Conservation (phyloP, 1,139 yeast species). For the Geotrichum armillariae region DNA sequence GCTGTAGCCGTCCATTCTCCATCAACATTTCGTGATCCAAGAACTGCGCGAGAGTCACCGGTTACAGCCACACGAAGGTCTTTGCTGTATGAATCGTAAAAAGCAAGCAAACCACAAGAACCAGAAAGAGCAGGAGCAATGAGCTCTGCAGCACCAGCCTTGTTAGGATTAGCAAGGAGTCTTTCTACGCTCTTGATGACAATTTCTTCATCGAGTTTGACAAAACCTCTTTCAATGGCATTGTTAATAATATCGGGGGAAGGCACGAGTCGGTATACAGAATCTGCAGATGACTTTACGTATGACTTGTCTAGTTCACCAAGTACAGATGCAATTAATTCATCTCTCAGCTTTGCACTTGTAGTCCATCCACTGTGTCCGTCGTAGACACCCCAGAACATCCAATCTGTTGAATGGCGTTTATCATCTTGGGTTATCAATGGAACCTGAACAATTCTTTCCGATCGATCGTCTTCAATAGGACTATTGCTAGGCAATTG, state of each 20-base stretch:
- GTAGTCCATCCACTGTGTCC: constrained; percentile 99
- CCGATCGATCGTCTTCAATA: constrained; percentile 91
- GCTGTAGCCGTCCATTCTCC: constrained; percentile 88
- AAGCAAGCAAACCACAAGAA: constrained; percentile 85
- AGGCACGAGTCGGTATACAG: constrained; percentile 52
- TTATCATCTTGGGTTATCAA: constrained; percentile 35
- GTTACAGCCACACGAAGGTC: constrained; percentile 87
- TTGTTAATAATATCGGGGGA: constrained; percentile 68
- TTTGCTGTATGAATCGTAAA: constrained; percentile 75
- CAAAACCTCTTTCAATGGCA: constrained; percentile 80
- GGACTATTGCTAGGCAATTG: constrained; percentile 93
- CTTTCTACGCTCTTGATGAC: constrained; percentile 73
- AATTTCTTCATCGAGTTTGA: constrained; percentile 81
- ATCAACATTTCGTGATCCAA: constrained; percentile 62
- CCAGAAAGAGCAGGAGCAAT: constrained; percentile 95
- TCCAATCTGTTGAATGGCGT: constrained; percentile 67
- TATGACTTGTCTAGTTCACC: constrained; percentile 71
- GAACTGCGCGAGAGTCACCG: constrained; percentile 92
- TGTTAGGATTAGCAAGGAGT: constrained; percentile 59
- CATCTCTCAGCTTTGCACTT: constrained; percentile 76
- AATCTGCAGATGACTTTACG: constrained; percentile 40
- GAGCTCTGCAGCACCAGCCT: constrained; percentile 66
- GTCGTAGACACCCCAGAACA: constrained; percentile 93
- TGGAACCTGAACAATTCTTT: constrained; percentile 82
- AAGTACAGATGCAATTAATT: constrained; percentile 73